Percentiles rank a stretch among this genome's conserved stretches.
phyloP scores from a whole-genome alignment of 2,329 filamentous ascomycete species.

The Exophiala sp. region DNA sequence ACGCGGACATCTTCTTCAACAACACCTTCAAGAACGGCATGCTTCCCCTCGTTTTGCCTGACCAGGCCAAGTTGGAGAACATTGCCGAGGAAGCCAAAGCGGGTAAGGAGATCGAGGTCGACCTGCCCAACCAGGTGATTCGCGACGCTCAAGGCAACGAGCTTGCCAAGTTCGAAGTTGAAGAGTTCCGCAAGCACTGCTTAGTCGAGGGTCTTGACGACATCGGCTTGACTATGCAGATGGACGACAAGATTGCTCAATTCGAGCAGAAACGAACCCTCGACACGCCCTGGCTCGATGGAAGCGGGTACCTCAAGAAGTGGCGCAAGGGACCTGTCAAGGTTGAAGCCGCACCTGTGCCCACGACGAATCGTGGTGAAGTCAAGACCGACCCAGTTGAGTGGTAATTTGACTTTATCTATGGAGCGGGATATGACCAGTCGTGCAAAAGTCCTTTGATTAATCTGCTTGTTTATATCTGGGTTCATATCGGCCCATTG shows the following conservation, averaged over 20 bases:
- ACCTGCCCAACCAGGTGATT: constrained; percentile 80
- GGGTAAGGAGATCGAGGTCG: constrained; percentile 81
- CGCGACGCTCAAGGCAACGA: constrained; percentile 70
- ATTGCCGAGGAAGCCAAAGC: constrained; percentile 75
- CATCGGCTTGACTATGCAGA: constrained; percentile 89
- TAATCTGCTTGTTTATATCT: too few species aligned
- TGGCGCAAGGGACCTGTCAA: constrained; percentile 55
- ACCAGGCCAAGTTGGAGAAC: constrained; percentile 59
- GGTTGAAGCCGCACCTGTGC: constrained; percentile 66
- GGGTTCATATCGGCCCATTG: too few species aligned
- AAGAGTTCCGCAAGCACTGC: constrained; percentile 93
- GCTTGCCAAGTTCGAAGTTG: constrained; percentile 78
- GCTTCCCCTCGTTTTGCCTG: constrained; percentile 76
- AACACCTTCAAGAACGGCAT: constrained; percentile 99
- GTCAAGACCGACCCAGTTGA: constrained; percentile 81
- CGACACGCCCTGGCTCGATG: constrained; percentile 88
- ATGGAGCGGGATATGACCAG: not conserved
- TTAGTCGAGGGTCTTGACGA: constrained; percentile 91
- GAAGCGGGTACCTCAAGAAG: constrained; percentile 70
- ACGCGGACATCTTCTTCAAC: constrained; percentile 96
- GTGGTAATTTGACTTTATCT: constrained; percentile 57
- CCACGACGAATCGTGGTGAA: constrained; percentile 85
- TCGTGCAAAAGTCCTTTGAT: not conserved
- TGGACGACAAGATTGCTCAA: constrained; percentile 79
- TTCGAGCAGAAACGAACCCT: constrained; percentile 76